These are phyloP conservation scores for Mycena sanguinolenta DNA, from an alignment of 768 basidiomycete species.

Conservation along the genomic window DNA sequence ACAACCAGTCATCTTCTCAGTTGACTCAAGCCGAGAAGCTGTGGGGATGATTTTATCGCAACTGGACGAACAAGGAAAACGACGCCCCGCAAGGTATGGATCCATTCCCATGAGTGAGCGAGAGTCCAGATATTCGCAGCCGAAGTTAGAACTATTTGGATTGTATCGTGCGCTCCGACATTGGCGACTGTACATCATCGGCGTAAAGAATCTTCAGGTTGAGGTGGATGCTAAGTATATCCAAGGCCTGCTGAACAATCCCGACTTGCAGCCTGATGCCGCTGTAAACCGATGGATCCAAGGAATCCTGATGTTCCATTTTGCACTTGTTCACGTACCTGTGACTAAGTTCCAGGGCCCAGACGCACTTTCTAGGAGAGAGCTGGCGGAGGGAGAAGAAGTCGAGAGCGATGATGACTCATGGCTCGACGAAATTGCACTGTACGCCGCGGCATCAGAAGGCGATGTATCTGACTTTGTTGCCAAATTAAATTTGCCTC, in stretches of 20 bases:
- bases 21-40: slow-evolving; percentile 47
- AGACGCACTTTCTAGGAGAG: neutral
- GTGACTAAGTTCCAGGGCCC: neutral
- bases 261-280: neutral
- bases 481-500: no score
- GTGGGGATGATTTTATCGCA: slow-evolving; percentile 50
- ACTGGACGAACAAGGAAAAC: slow-evolving; percentile 40
- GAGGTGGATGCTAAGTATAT: neutral
- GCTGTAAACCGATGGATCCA: no score
- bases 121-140: slow-evolving; percentile 33
- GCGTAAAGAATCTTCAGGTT: neutral
- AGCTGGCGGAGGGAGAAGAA: neutral
- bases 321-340: neutral
- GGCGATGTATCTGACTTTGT: no score
- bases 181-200: neutral
- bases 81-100: slow-evolving; percentile 44
- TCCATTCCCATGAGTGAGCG: slow-evolving; percentile 49
- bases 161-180: neutral
- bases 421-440: neutral
- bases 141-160: slow-evolving; percentile 37
- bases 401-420: neutral
- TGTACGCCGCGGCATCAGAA: no score
- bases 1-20: slow-evolving; percentile 44
- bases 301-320: neutral
- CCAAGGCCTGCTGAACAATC: neutral